Conservation (phyloP, 345 rosid species). For the Gossypium mustelinum region DNA sequence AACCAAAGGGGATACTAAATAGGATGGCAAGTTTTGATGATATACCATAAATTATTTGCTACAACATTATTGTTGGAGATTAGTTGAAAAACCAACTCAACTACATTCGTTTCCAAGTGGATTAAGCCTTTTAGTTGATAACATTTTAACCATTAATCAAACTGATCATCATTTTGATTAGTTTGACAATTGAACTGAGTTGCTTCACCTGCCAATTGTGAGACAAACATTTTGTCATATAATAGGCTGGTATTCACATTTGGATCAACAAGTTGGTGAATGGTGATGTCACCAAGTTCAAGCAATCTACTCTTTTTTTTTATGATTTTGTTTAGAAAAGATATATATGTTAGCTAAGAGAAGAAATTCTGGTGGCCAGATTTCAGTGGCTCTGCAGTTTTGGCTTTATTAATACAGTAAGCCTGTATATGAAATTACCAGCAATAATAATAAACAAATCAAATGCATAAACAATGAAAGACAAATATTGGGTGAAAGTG, state of each 20-base stretch:
- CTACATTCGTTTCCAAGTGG: conserved; percentile 1
- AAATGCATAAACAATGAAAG: not conserved
- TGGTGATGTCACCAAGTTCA: not conserved
- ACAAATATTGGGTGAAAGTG: not conserved
- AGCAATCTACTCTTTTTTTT: too few relatives aligned
- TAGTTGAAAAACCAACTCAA: conserved; percentile 14
- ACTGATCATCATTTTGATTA: not conserved
- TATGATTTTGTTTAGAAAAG: not conserved
- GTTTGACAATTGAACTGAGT: not conserved
- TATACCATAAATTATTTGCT: not conserved
- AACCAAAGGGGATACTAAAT: not conserved
- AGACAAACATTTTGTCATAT: not conserved
- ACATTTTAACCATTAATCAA: not conserved
- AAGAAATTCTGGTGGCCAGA: conserved; percentile 7
- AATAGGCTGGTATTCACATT: not conserved
- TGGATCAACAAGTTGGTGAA: conserved; percentile 9
- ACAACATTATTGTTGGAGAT: not conserved
- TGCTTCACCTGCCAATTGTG: conserved; percentile 5
- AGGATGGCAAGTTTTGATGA: not conserved
- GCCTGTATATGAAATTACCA: too few relatives aligned
- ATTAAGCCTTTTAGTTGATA: conserved; percentile 13
- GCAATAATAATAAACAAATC: too few relatives aligned
- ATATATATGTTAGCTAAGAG: not conserved
- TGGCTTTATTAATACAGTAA: not conserved
- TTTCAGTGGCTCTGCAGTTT: not conserved